A percentile compares a stretch with the other conserved stretches of the same genome.
Evolutionary conservation across 805 yeast species (phyloP).

Genomic region (Vanderwaltozyma tropicalis): DNA sequence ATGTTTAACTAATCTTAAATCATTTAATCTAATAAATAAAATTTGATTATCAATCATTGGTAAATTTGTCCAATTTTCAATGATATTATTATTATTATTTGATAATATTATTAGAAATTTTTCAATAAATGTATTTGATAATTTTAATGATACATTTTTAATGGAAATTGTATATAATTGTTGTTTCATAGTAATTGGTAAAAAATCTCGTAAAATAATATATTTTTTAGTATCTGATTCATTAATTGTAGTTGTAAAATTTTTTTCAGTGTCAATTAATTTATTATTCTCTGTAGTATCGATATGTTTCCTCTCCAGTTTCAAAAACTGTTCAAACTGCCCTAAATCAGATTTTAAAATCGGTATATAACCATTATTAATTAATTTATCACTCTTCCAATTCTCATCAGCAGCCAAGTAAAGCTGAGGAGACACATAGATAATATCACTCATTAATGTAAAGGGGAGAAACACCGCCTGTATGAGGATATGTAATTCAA

Average conservation of each 20-base stretch:
- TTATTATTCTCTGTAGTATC: background rate
- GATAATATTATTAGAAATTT: slow-evolving; percentile 9
- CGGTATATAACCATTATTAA: slow-evolving; percentile 15
- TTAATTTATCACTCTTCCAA: slow-evolving; percentile 12
- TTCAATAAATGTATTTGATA: slow-evolving; percentile 3
- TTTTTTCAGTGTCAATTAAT: background rate
- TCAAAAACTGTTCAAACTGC: background rate
- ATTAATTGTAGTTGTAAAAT: background rate
- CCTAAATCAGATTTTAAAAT: slow-evolving; percentile 10
- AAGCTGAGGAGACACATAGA: slow-evolving; percentile 21
- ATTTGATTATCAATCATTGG: background rate
- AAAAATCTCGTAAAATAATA: slow-evolving; percentile 15
- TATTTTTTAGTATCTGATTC: background rate
- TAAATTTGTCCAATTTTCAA: background rate
- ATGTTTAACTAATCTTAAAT: background rate
- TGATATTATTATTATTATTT: background rate
- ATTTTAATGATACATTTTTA: slow-evolving; percentile 7
- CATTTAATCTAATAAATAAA: slow-evolving; percentile 1
- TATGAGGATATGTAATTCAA: too few species aligned
- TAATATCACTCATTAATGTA: too few species aligned
- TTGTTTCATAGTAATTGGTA: slow-evolving; percentile 19
- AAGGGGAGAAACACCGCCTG: too few species aligned
- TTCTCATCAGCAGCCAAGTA: slow-evolving; percentile 12
- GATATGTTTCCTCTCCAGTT: background rate
- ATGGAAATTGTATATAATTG: slow-evolving; percentile 19